A percentile compares a stretch with the other conserved stretches of the same genome.
Conservation (phyloP, 768 basidiomycete species). For the Wakefieldia striispora region DNA sequence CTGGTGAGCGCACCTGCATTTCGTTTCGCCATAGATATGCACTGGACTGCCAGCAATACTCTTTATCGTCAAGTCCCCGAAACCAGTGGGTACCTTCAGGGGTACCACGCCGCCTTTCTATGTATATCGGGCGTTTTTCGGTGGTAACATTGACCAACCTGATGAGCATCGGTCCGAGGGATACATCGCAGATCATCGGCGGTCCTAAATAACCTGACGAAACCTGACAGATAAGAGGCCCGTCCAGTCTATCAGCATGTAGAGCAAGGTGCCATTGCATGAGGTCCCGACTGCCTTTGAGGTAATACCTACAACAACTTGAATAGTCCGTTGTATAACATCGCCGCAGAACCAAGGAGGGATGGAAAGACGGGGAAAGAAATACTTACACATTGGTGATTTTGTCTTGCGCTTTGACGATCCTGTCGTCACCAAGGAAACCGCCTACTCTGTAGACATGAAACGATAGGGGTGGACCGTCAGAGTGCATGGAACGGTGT, state of each 20-base stretch:
- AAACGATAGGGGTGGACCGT: slow-evolving; percentile 12
- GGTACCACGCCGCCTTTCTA: slow-evolving; percentile 12
- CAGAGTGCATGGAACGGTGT: neutral
- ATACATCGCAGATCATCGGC: slow-evolving; percentile 5
- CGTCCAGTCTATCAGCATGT: slow-evolving; percentile 17
- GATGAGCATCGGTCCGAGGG: slow-evolving; percentile 1
- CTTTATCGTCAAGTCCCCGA: slow-evolving; percentile 20
- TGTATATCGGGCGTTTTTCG: slow-evolving; percentile 3
- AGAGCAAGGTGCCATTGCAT: slow-evolving; percentile 20
- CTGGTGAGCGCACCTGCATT: slow-evolving; percentile 23
- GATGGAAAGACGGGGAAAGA: neutral
- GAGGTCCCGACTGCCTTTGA: slow-evolving; percentile 15
- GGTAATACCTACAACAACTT: slow-evolving; percentile 22
- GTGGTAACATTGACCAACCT: slow-evolving; percentile 14
- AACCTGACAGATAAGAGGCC: slow-evolving; percentile 19
- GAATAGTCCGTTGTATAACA: neutral
- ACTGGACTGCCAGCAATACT: slow-evolving; percentile 22
- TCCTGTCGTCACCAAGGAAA: slow-evolving; percentile 23
- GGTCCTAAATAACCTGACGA: slow-evolving; percentile 22
- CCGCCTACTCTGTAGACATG: slow-evolving; percentile 27
- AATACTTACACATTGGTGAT: slow-evolving; percentile 17
- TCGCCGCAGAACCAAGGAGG: neutral
- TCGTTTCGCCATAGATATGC: slow-evolving; percentile 12
- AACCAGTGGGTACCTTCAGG: slow-evolving; percentile 21
- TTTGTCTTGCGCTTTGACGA: slow-evolving; percentile 27